Evolutionary conservation across 2,329 filamentous ascomycete genomes (phyloP).

Genomic region (Colletotrichum ledebouriae): DNA sequence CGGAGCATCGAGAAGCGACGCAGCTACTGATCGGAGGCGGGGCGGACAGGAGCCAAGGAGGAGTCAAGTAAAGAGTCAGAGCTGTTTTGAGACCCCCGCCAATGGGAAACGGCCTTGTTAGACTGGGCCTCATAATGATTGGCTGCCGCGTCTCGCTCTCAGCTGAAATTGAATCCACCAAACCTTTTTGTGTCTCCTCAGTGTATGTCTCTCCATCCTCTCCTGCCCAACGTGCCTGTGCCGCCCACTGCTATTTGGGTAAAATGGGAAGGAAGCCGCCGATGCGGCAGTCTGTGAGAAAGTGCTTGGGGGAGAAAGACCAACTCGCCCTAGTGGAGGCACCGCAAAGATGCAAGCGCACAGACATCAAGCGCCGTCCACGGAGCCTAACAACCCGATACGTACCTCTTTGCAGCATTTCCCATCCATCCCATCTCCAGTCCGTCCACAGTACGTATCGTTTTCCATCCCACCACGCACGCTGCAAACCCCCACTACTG

Average conservation of each 20-base stretch:
- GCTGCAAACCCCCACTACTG: conserved; percentile 37
- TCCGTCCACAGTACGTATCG: conserved; percentile 16
- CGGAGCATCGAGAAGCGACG: conserved; percentile 23
- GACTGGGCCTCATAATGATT: conserved; percentile 24
- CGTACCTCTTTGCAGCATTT: not conserved
- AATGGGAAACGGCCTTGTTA: conserved; percentile 22
- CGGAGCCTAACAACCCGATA: conserved; percentile 17
- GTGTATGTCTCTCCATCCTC: too few species aligned
- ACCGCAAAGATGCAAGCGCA: conserved; percentile 26
- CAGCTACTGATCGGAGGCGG: conserved; percentile 28
- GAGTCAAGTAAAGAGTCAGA: conserved; percentile 28
- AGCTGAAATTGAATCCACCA: conserved; percentile 13
- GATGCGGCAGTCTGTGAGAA: not conserved
- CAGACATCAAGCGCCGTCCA: conserved; percentile 36
- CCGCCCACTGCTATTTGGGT: too few species aligned
- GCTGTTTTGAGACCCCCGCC: conserved; percentile 7
- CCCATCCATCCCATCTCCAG: conserved; percentile 34
- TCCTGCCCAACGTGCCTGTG: not conserved
- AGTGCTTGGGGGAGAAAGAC: conserved; percentile 23
- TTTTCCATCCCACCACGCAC: conserved; percentile 31
- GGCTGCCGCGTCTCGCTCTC: conserved; percentile 12
- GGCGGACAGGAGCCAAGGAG: conserved; percentile 27
- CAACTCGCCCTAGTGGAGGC: conserved; percentile 33
- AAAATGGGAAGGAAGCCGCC: not conserved
- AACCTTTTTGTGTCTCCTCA: not conserved